Evolutionary conservation across 2,329 filamentous ascomycete species (phyloP), one percentile per base, ranked within the genome.

Genomic region (Apiospora kogelbergensis): DNA sequence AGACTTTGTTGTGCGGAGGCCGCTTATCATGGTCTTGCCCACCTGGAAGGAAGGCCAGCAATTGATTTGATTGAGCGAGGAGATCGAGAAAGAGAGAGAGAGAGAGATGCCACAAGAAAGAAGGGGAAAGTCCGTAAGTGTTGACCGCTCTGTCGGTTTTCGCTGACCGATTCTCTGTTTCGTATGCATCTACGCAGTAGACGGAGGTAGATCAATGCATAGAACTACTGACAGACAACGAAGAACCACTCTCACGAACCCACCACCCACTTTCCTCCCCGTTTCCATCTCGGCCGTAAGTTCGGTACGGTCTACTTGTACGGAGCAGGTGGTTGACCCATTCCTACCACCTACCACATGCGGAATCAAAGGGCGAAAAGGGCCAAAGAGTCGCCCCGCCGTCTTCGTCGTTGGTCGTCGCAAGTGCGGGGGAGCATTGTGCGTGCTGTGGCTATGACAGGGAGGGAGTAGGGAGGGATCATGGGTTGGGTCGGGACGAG

Each of bases 341-440:
- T 42, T 15, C 40, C 40, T 42, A 15, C 40, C 40, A 42, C 40
- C 40, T 42, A 42, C 40, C 40, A 15, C 40, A 15, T 42, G 3
- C 40, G 40, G 40, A 42, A 30, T 26, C 11, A 13, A 17, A 57
- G 15, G 11, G 15, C 2, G 5, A 46, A 11, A 22, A 46, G 13
- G 40, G 22, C n/a, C 2, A 22, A 10, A 17, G 26, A 57, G 13
- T 2, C 1, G 26, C 26, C 48, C 48, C 48, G 48, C 48, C 48
- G n/a, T 46, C 45, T 22, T 22, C 37, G 13, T 22, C n/a, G 15
- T 57, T 6, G 24, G 24, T 33, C 24, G 48, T 57, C 26, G 48
- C 48, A 57, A 57, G 48, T 57, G 48, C 48, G 48, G 48, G 48
- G 48, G 48, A 42, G 48, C 48, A 57, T 26, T 57, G 48, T 30